phyloP scores from a whole-genome alignment of 768 basidiomycete species.

The Rhizopogon roseolus region DNA sequence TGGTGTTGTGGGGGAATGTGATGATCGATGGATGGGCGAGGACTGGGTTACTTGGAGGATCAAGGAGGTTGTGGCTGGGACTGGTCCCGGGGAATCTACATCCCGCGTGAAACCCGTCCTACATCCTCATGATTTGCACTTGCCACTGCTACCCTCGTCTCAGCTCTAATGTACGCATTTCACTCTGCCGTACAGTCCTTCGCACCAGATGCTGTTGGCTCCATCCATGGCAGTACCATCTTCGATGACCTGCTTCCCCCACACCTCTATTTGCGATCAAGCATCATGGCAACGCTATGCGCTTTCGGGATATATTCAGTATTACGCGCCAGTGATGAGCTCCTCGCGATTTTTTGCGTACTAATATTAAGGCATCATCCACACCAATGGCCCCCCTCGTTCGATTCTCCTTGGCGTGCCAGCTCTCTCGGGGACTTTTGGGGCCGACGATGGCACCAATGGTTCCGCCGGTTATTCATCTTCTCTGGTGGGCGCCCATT shows the following conservation, averaged over 20 bases:
- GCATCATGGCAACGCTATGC: slow-evolving; percentile 34
- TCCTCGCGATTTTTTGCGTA: no score
- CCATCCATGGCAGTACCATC: slow-evolving; percentile 21
- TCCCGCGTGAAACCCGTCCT: slow-evolving; percentile 36
- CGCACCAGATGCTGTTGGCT: slow-evolving; percentile 29
- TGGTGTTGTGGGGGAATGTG: slow-evolving; percentile 16
- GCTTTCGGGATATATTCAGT: no score
- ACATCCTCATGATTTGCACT: slow-evolving; percentile 33
- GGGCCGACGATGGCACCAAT: slow-evolving; percentile 36
- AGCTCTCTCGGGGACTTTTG: slow-evolving; percentile 35
- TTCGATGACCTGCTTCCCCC: slow-evolving; percentile 28
- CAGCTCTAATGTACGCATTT: slow-evolving; percentile 30
- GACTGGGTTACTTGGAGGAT: slow-evolving; percentile 7
- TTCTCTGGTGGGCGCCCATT: slow-evolving; percentile 24
- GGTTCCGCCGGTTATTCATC: slow-evolving; percentile 27
- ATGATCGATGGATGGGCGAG: slow-evolving; percentile 18
- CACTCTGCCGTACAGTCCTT: slow-evolving; percentile 45
- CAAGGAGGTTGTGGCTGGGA: slow-evolving; percentile 56
- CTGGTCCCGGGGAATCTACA: slow-evolving; percentile 37
- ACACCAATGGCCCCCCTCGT: slow-evolving; percentile 35
- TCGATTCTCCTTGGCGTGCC: slow-evolving; percentile 28
- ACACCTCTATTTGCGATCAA: slow-evolving; percentile 31
- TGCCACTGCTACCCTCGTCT: slow-evolving; percentile 26
- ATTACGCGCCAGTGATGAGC: no score
- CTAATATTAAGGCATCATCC: no score